Base-by-base conservation (phyloP, 2,329 filamentous ascomycete species). In the Alternaria conjuncta region DNA sequence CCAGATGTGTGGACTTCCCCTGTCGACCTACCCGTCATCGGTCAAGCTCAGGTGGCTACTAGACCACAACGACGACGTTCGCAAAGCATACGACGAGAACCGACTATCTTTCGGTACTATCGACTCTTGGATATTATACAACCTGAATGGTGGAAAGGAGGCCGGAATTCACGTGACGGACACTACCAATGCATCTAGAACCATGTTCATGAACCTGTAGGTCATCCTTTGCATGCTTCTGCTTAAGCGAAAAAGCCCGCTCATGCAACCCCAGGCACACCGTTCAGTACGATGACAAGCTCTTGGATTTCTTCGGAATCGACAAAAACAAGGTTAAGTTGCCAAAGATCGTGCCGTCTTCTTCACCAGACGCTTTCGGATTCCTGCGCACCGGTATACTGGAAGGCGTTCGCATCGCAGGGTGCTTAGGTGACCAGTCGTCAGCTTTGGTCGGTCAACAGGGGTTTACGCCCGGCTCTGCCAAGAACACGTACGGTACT, bases 401-500 rank as follows among this genome's bases (percentile, higher is more conserved):
- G 9, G 86, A 88, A 65, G 93, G 91, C 26, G 82, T 90, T 25
- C 88, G 84, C 46, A 95, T 97, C 68, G 89, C 91, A n/a, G 93
- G 93, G 71, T 96, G 92, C 76, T 82, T 96, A 15, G 93, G 93
- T 66, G 93, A 97, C 75, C 93, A 97, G 80, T 95, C 93, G 44
- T 90, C 92, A 57, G 93, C 93, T 15, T 83, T 97, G 55, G 92
- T 97, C 20, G 93, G 93, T 50, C 93, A 96, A 79, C 91, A 92
- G 77, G 93, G 92, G 13, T 97, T 97, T 82, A 87, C 85, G 4
- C 90, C 92, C 1, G 94, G 94, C 55, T 88, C 89, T 71, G 94
- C 93, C 47, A 97, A 97, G 85, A 96, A 96, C 80, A 97, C 93
- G 0, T 96, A 96, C 77, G 93, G 93, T 43, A 97, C 93, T 0